phyloP scores from a whole-genome alignment of 305 asterid genomes.

The Stenogyne calaminthoides region DNA sequence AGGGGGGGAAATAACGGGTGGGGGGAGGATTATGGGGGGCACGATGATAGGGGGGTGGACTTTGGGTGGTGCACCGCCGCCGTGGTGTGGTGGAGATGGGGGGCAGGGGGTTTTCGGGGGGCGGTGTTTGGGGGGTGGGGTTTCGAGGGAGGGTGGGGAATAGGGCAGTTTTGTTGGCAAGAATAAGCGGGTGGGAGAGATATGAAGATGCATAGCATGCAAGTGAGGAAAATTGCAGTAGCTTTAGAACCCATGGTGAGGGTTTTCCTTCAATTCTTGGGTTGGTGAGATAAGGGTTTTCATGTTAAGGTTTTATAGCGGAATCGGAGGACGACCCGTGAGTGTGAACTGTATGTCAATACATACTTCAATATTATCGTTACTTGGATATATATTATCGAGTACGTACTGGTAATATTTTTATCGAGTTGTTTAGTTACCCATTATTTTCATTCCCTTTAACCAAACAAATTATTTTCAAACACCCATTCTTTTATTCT shows the following conservation, averaged over 20 bases:
- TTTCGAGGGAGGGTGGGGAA: conserved; percentile 31
- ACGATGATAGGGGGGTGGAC: conserved; percentile 41
- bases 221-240: conserved; percentile 46
- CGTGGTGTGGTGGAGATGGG: conserved; percentile 37
- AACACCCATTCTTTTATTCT: too few species aligned
- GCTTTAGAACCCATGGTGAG: conserved; percentile 47
- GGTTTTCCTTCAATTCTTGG: conserved; percentile 3
- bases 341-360: conserved; percentile 22
- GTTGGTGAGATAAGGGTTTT: conserved; percentile 5
- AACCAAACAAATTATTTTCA: too few species aligned
- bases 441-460: too few species aligned
- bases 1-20: conserved; percentile 48
- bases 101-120: conserved; percentile 36
- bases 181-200: conserved; percentile 56
- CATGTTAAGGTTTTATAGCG: conserved; percentile 40
- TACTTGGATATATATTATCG: too few species aligned
- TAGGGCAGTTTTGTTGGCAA: conserved; percentile 45
- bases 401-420: too few species aligned
- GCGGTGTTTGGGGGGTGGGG: conserved; percentile 13
- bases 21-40: conserved; percentile 43
- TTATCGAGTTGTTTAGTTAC: too few species aligned
- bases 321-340: conserved; percentile 51
- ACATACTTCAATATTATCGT: too few species aligned
- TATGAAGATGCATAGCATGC: conserved; percentile 60
- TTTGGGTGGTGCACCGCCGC: conserved; percentile 39